Evolutionary conservation across 176 grass and related monocot species (phyloP).

Genomic region (Bromus sterilis): DNA sequence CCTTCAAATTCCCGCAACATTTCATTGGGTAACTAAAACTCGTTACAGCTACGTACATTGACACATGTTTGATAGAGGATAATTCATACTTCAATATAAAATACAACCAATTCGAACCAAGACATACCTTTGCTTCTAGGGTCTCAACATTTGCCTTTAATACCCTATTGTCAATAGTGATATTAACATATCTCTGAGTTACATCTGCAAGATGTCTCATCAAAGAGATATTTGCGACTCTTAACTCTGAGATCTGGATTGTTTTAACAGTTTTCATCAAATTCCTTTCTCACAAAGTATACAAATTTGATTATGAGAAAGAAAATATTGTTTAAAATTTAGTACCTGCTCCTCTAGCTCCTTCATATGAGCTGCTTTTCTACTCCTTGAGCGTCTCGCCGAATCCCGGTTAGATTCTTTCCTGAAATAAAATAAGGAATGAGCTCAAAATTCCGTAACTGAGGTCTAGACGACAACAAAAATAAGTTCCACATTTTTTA

Average conservation of each 20-base stretch:
- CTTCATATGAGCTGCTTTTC: conserved; percentile 76
- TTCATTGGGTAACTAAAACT: background rate
- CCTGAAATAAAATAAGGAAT: conserved; percentile 20
- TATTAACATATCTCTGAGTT: conserved; percentile 47
- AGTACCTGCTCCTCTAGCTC: conserved; percentile 65
- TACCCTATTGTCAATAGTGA: conserved; percentile 47
- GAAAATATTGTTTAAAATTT: background rate
- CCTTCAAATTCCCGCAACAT: background rate
- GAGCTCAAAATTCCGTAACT: background rate
- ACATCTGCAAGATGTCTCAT: conserved; percentile 43
- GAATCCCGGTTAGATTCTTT: conserved; percentile 87
- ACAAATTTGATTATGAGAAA: background rate
- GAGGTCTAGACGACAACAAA: background rate
- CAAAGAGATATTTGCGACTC: conserved; percentile 54
- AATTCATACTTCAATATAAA: background rate
- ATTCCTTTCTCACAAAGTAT: background rate
- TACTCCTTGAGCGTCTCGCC: conserved; percentile 70
- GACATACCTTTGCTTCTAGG: conserved; percentile 53
- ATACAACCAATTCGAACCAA: background rate
- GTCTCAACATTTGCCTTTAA: conserved; percentile 56
- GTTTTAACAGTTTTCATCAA: background rate
- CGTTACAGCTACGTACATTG: background rate
- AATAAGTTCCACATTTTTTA: background rate
- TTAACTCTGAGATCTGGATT: conserved; percentile 45
- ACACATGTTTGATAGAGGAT: background rate